These are phyloP conservation scores for Penicillium sp. DNA, from an alignment of 2,329 filamentous ascomycete species.

Conservation along the genomic window DNA sequence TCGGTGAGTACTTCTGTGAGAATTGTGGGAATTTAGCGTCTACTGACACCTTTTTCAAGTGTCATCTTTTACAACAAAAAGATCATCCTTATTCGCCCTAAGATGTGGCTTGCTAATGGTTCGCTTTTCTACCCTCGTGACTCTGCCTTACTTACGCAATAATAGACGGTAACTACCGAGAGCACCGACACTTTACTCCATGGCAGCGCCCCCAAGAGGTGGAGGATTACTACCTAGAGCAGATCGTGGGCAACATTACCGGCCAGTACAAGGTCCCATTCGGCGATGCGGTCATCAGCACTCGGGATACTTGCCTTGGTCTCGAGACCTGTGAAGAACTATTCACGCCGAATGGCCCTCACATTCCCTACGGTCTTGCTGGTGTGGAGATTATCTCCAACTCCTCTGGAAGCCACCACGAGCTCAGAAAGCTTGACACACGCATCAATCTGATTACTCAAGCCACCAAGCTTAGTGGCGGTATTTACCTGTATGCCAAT, in stretches of 20 bases:
- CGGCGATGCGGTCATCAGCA: constrained; percentile 62
- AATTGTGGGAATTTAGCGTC: not conserved
- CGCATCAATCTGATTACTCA: constrained; percentile 61
- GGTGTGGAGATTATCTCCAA: constrained; percentile 69
- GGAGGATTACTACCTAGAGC: constrained; percentile 62
- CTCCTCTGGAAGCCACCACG: constrained; percentile 62
- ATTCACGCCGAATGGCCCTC: constrained; percentile 55
- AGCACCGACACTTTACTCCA: constrained; percentile 59
- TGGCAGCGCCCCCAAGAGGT: constrained; percentile 54
- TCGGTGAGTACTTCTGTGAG: constrained; percentile 31
- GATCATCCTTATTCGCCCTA: constrained; percentile 67
- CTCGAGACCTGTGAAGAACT: constrained; percentile 65
- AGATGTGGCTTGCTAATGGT: constrained; percentile 63
- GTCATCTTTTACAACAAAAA: constrained; percentile 61
- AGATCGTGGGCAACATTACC: constrained; percentile 53
- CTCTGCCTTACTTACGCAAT: not conserved
- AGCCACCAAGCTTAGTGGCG: constrained; percentile 50
- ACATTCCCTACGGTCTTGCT: constrained; percentile 55
- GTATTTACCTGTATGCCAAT: constrained; percentile 57
- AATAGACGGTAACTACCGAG: constrained; percentile 58
- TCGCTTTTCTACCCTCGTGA: constrained; percentile 1
- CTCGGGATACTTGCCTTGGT: constrained; percentile 59
- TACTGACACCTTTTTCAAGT: constrained; percentile 7
- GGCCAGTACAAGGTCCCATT: constrained; percentile 57
- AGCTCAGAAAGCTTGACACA: constrained; percentile 61